A percentile compares a stretch with the other conserved stretches of the same genome.
These are phyloP conservation scores for Trichophyton verrucosum DNA, from an alignment of 2,329 filamentous ascomycete genomes.

Conservation along the genomic window DNA sequence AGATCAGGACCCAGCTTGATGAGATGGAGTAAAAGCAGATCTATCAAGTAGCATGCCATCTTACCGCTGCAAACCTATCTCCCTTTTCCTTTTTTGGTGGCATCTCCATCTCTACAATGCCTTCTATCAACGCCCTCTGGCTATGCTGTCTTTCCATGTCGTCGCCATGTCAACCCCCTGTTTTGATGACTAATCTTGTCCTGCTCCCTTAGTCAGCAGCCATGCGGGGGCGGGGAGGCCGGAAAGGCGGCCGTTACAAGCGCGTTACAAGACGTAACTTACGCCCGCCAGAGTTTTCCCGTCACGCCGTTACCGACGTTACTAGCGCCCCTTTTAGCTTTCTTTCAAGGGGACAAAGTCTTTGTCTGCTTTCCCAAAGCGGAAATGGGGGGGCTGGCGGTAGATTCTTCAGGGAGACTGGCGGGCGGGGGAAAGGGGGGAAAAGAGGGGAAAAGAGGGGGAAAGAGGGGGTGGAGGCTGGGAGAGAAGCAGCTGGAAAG, in stretches of 20 bases:
- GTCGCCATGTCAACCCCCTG: background rate
- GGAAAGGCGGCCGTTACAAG: background rate
- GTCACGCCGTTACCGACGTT: background rate
- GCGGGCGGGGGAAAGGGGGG: background rate
- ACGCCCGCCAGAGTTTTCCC: background rate
- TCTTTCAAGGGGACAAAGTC: background rate
- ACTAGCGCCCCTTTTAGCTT: background rate
- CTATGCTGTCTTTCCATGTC: background rate
- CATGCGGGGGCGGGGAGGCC: background rate
- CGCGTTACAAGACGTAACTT: background rate
- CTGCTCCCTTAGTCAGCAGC: background rate
- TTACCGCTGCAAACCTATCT: too few species aligned
- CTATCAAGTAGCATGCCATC: too few species aligned
- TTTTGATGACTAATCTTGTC: background rate
- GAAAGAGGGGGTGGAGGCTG: background rate
- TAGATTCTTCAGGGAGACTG: background rate
- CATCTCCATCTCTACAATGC: background rate
- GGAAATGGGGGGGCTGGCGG: background rate
- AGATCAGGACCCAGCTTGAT: too few species aligned
- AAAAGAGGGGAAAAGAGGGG: background rate
- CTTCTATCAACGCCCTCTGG: background rate
- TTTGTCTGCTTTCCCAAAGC: slow-evolving; percentile 2
- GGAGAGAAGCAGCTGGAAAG: background rate
- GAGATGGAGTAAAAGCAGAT: too few species aligned
- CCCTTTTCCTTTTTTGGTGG: background rate